Percentiles rank a stretch among this genome's conserved stretches.
These are phyloP conservation scores for Insectozyma bohioensis DNA, from an alignment of 1,139 yeast genomes.

Conservation along the genomic window DNA sequence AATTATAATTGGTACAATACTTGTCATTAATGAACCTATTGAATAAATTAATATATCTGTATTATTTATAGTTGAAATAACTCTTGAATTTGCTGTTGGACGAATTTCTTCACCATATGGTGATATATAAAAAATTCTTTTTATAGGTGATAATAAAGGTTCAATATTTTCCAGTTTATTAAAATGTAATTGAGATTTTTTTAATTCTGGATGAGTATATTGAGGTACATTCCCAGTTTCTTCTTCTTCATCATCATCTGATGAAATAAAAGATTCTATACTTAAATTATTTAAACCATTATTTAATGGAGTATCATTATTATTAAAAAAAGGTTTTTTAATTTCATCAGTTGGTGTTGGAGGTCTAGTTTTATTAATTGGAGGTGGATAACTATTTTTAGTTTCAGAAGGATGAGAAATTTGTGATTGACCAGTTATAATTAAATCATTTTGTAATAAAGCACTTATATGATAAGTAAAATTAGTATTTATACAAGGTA, in stretches of 20 bases:
- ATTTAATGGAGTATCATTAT: constrained; percentile 14
- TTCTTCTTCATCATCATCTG: constrained; percentile 26
- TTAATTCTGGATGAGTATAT: constrained; percentile 77
- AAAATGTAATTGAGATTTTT: constrained; percentile 72
- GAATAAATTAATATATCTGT: constrained; percentile 69
- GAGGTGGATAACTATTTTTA: constrained; percentile 34
- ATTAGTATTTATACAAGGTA: constrained; percentile 83
- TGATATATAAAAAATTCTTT: constrained; percentile 74
- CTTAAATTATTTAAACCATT: constrained; percentile 11
- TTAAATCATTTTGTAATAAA: constrained; percentile 60
- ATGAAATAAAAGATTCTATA: constrained; percentile 2
- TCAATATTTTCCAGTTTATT: constrained; percentile 51
- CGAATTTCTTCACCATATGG: constrained; percentile 88
- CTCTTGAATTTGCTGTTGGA: constrained; percentile 72
- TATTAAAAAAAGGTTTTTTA: constrained; percentile 14
- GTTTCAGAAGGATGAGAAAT: constrained; percentile 75
- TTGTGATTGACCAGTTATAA: constrained; percentile 92
- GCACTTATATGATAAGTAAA: constrained; percentile 90
- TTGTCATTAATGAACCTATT: constrained; percentile 87
- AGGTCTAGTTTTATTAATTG: constrained; percentile 38
- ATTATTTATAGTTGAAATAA: constrained; percentile 48
- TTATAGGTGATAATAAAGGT: constrained; percentile 75
- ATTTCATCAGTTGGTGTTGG: constrained; percentile 30
- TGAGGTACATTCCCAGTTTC: constrained; percentile 65
- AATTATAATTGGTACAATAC: constrained; percentile 74